These are phyloP conservation scores for Leccinum imitatum DNA, from an alignment of 768 basidiomycete species.

Conservation along the genomic window DNA sequence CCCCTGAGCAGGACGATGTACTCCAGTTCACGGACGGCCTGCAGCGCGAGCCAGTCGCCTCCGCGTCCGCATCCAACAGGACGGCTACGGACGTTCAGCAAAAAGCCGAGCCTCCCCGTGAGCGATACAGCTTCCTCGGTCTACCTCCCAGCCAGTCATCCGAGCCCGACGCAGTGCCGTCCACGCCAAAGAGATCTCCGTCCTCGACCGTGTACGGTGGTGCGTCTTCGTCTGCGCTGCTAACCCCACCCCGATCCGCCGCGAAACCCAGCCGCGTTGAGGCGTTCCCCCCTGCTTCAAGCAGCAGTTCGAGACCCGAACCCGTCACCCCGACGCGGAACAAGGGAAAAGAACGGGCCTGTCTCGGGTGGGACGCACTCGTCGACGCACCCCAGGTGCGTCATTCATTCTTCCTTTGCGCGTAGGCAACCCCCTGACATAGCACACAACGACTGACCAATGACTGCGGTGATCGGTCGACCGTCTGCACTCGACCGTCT, in stretches of 20 bases:
- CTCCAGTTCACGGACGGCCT: constrained; percentile 21
- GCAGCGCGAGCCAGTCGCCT: neutral
- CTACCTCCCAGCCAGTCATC: constrained; percentile 17
- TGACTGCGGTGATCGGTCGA: neutral
- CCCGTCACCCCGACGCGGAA: constrained; percentile 22
- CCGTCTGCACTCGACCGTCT: constrained; percentile 8
- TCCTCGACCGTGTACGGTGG: neutral
- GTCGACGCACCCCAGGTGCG: constrained; percentile 11
- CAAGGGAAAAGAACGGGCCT: constrained; percentile 27
- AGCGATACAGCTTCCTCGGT: constrained; percentile 23
- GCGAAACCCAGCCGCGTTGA: neutral
- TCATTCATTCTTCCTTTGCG: neutral
- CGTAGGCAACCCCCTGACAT: neutral
- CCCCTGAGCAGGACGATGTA: no score
- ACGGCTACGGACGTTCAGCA: neutral
- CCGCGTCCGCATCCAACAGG: neutral
- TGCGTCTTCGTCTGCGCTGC: constrained; percentile 4
- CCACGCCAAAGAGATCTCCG: constrained; percentile 17
- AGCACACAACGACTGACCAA: constrained; percentile 13
- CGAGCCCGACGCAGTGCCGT: neutral
- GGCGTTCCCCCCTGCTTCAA: neutral
- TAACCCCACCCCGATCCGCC: constrained; percentile 27
- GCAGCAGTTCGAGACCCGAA: neutral
- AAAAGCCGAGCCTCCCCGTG: neutral
- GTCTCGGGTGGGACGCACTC: constrained; percentile 1